Conservation (phyloP, 2,329 filamentous ascomycete genomes). For the Ramichloridium luteum region DNA sequence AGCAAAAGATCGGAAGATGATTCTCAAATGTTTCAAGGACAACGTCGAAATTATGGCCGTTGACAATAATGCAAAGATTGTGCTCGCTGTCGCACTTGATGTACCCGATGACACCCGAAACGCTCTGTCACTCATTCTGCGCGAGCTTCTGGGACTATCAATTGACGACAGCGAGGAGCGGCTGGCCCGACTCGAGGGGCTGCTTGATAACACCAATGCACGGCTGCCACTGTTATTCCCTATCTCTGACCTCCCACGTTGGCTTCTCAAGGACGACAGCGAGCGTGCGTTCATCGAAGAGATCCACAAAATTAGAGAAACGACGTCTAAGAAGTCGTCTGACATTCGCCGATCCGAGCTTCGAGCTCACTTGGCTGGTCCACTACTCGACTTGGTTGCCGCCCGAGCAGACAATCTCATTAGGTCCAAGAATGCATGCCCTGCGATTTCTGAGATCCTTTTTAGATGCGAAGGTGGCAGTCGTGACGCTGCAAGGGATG, state of each 20-base stretch:
- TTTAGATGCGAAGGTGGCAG: constrained; percentile 67
- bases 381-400: constrained; percentile 61
- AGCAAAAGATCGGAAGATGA: constrained; percentile 84
- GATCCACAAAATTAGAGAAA: constrained; percentile 64
- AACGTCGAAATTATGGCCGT: constrained; percentile 74
- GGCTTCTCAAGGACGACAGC: constrained; percentile 52
- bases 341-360: constrained; percentile 65
- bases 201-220: constrained; percentile 55
- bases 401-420: constrained; percentile 56
- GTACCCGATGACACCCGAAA: constrained; percentile 85
- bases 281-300: constrained; percentile 57
- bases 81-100: constrained; percentile 78
- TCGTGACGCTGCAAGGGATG: constrained; percentile 46
- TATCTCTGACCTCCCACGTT: constrained; percentile 53
- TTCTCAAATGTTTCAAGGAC: constrained; percentile 83
- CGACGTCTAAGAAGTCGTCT: constrained; percentile 86
- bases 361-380: constrained; percentile 58
- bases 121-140: constrained; percentile 76
- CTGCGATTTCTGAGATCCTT: constrained; percentile 72
- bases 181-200: constrained; percentile 46
- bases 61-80: constrained; percentile 64
- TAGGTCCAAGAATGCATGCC: constrained; percentile 68
- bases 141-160: constrained; percentile 64
- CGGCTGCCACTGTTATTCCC: constrained; percentile 65
- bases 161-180: constrained; percentile 33